These are phyloP conservation scores for Yamadazyma sp. DNA, from an alignment of 1,139 yeast genomes.

Conservation along the genomic window DNA sequence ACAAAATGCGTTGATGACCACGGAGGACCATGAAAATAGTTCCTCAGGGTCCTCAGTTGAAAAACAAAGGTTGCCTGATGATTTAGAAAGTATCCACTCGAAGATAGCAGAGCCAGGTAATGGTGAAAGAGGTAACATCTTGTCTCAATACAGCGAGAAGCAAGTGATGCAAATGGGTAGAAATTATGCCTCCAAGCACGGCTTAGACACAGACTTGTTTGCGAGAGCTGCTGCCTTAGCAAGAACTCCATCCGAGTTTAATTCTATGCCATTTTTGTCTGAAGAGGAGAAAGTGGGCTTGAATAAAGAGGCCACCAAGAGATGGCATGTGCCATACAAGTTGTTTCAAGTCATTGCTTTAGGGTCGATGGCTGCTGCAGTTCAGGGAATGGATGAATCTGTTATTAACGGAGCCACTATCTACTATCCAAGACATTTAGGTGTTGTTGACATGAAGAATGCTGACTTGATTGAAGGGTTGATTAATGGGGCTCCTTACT, in stretches of 20 bases:
- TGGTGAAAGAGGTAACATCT: conserved; percentile 53
- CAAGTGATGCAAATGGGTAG: conserved; percentile 74
- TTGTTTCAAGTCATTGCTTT: conserved; percentile 65
- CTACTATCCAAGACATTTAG: conserved; percentile 60
- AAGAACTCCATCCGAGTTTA: conserved; percentile 59
- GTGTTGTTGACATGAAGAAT: conserved; percentile 46
- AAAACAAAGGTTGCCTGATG: conserved; percentile 19
- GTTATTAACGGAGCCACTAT: conserved; percentile 83
- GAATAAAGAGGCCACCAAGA: conserved; percentile 57
- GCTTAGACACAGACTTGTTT: conserved; percentile 64
- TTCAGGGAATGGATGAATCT: conserved; percentile 92
- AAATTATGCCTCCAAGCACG: conserved; percentile 61
- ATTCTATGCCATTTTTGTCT: conserved; percentile 54
- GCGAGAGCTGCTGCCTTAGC: conserved; percentile 78
- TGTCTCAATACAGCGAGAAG: conserved; percentile 60
- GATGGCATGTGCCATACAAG: conserved; percentile 63
- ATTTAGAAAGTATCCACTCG: conserved; percentile 26
- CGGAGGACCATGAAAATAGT: conserved; percentile 10
- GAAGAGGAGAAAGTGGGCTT: conserved; percentile 62
- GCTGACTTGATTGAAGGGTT: conserved; percentile 72
- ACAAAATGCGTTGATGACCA: conserved; percentile 2
- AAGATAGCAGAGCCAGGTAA: conserved; percentile 21
- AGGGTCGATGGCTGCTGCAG: conserved; percentile 87
- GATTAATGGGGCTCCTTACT: conserved; percentile 78
- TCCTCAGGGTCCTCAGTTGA: conserved; percentile 19